Evolutionary conservation across 305 asterid species (phyloP).

Genomic region (Solanum hybrid): DNA sequence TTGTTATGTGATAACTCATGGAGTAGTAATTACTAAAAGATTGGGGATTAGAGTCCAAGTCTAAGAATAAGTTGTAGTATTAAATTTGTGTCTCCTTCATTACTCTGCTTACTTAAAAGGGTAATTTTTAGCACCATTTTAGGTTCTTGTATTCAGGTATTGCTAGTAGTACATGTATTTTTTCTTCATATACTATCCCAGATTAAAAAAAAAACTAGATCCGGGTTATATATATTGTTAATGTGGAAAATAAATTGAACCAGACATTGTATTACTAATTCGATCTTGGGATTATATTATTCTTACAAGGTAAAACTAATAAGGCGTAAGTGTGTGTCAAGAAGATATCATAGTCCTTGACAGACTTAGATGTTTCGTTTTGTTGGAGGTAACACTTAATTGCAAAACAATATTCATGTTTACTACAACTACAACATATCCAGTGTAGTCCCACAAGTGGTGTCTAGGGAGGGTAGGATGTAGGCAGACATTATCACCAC

Average conservation of each 20-base stretch:
- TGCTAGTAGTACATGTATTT: not conserved
- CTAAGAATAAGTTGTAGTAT: not conserved
- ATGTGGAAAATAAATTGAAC: not conserved
- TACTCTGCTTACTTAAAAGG: not conserved
- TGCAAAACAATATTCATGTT: not conserved
- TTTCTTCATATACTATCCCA: too few relatives aligned
- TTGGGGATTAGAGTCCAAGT: not conserved
- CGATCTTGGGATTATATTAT: not conserved
- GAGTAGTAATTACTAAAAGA: not conserved
- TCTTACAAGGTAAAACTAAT: not conserved
- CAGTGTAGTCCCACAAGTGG: not conserved
- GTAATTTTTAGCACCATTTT: not conserved
- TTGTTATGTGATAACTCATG: not conserved
- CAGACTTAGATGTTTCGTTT: not conserved
- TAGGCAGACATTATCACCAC: not conserved
- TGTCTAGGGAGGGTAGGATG: not conserved
- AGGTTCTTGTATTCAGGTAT: not conserved
- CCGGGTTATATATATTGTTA: not conserved
- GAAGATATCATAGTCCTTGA: not conserved
- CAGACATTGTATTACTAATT: not conserved
- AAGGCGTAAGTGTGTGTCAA: not conserved
- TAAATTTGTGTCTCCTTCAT: not conserved
- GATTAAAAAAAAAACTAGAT: not conserved
- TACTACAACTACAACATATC: not conserved
- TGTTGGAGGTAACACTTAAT: not conserved